A percentile compares a stretch with the other conserved stretches of the same genome.
Evolutionary conservation across 108 stramenopile genomes (phyloP).

Genomic region (Cylindrotheca fusiformis): DNA sequence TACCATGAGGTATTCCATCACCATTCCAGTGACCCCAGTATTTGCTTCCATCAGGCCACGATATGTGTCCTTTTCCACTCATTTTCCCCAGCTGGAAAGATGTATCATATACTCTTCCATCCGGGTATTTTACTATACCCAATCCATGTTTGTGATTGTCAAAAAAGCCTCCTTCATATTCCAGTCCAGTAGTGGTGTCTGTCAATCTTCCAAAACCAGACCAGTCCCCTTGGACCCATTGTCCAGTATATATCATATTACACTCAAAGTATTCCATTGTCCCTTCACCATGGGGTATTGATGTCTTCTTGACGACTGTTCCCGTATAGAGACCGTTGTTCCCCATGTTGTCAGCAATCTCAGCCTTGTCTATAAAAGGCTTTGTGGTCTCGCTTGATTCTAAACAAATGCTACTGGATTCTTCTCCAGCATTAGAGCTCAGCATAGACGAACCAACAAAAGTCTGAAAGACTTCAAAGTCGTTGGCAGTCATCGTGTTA

Average conservation of each 20-base stretch:
- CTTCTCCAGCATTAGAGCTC: no score
- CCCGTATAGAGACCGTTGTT: slow-evolving; percentile 12
- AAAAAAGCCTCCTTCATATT: slow-evolving; percentile 26
- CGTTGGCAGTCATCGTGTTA: no score
- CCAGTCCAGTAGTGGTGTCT: slow-evolving; percentile 5
- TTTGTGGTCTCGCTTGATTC: not conserved
- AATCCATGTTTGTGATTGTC: slow-evolving; percentile 29
- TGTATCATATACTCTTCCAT: slow-evolving; percentile 28
- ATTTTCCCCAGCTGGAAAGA: slow-evolving; percentile 28
- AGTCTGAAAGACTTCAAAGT: no score
- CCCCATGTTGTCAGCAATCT: slow-evolving; percentile 6
- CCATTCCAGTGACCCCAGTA: slow-evolving; percentile 28
- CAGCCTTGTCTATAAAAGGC: not conserved
- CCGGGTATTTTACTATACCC: slow-evolving; percentile 31
- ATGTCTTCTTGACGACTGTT: slow-evolving; percentile 4
- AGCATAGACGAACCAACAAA: no score
- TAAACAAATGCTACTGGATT: not conserved
- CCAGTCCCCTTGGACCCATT: slow-evolving; percentile 24
- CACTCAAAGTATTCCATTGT: slow-evolving; percentile 10
- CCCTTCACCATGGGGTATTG: slow-evolving; percentile 17
- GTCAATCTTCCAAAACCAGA: slow-evolving; percentile 13
- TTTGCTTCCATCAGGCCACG: slow-evolving; percentile 27
- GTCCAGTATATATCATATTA: slow-evolving; percentile 12
- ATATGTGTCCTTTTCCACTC: slow-evolving; percentile 23
- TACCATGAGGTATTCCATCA: slow-evolving; percentile 30